Evolutionary conservation across 2,329 filamentous ascomycete species (phyloP), one percentile per base, ranked within the genome.

Genomic region (Talaromyces sp.): DNA sequence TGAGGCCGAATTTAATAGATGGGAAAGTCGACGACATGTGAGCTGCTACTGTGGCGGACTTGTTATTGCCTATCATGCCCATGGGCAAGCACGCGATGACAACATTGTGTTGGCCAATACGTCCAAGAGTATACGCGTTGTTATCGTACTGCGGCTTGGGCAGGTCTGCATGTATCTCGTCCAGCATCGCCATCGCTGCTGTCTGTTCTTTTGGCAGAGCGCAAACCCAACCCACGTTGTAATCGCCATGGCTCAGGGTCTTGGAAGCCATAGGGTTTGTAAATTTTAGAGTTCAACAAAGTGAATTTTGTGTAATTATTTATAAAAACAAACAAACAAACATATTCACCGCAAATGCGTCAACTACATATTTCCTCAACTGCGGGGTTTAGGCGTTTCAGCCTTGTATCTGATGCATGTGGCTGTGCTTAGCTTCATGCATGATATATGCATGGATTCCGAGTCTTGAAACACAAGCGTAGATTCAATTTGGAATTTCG

Each of bases 1-100:
- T 75, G 1, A 81, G 66, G 1, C 72, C 71, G 44, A 77, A 65
- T n/a, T 64, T 56, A 28, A 73, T 30, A 25, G 68, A 68, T 0
- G 69, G 47, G 61, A 78, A 55, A 15, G 64, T 69, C 13, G 63
- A 53, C 10, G 68, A 27, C 68, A 70, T 71, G 57, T 75, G 66
- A 15, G 65, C 65, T 2, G 70, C 68, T 2, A 76, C 70, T 3
- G 61, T 64, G 17, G 72, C 67, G 1, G 74, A 73, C 10, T 71
- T 67, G 17, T 19, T 61, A 51, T 55, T 71, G 52, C 67, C 73
- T 59, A 67, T 70, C 30, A 65, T 63, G 1, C 72, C 65, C 17
- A 66, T 60, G 1, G 71, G 71, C 2, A 75, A 57, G 27, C 64
- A 64, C 10, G 64, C 68, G 28, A 71, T 69, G 1, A 70, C 69